Evolutionary conservation across 305 asterid genomes (phyloP), one percentile per base, ranked within the genome.

Genomic region (Solanum chacoense): DNA sequence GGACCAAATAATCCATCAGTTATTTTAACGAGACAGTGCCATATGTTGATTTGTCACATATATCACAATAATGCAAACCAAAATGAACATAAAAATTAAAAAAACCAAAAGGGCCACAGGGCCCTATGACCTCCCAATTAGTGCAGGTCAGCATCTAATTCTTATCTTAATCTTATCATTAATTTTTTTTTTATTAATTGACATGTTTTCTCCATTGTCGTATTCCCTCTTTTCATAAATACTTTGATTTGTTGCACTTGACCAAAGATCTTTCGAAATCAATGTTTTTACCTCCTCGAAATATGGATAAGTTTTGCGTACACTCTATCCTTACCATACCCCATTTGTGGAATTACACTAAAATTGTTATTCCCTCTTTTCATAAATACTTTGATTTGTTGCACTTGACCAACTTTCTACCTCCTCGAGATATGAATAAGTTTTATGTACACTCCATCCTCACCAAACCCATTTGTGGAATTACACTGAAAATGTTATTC

Each of bases 91-190:
- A 40, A 55, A 84, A 32, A 7, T 59, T 59, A 8, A 59, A 55
- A 4, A 85, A 85, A 6, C 22, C 22, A 85, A 63, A 55, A 71
- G 12, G 40, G 18, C 65, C 76, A 14, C 45, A 32, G 91, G 93
- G 24, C 90, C 93, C 87, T 38, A 83, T 10, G 11, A 45, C 29
- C 42, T 40, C 31, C 42, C 87, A 38, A 88, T 90, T 45, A 93
- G 92, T 94, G 93, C 89, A 89, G 72, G 92, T 94, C 95, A 87
- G 89, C 93, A 94, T 93, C 98, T 87, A 80, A 88, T 88, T 37
- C 89, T 90, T 55, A 74, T 76, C 92, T 91, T 87, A 91, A 35
- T 88, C 94, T 83, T 55, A 55, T 10, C 32, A 29, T 81, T 88
- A 76, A 45, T 72, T 85, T 26, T 12, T 71, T 71, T 28, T 4